Conservation (phyloP, 345 rosid genomes). For the Lepidium africanum region DNA sequence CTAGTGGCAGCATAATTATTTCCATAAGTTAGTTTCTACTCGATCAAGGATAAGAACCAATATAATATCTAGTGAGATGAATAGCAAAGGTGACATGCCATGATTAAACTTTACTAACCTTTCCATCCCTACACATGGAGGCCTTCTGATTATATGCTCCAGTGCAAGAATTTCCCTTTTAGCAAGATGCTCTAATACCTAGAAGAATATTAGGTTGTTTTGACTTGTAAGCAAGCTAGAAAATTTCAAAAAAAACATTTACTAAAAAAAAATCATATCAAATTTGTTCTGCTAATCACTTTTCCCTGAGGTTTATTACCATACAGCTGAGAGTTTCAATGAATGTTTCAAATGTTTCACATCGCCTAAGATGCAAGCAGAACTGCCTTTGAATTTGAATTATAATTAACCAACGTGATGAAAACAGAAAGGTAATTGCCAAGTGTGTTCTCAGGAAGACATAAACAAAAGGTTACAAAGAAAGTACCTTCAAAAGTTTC, state of each 20-base stretch:
- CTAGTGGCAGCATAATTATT: background rate
- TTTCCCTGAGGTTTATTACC: background rate
- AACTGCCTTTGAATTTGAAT: conserved; percentile 10
- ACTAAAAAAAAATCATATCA: background rate
- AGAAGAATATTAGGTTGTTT: conserved; percentile 23
- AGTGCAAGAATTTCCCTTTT: conserved; percentile 62
- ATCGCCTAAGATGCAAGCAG: background rate
- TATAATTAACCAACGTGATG: background rate
- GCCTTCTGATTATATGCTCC: conserved; percentile 73
- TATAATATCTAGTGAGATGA: conserved; percentile 1
- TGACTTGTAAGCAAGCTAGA: conserved; percentile 4
- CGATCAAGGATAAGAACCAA: conserved; percentile 2
- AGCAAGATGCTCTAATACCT: conserved; percentile 92
- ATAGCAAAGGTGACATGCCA: background rate
- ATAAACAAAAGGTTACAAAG: conserved; percentile 4
- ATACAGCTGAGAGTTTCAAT: background rate
- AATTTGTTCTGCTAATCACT: background rate
- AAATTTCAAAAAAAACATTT: background rate
- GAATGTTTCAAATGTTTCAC: background rate
- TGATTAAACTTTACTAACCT: conserved; percentile 37
- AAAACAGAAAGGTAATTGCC: background rate
- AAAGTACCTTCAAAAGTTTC: conserved; percentile 84
- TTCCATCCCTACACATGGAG: conserved; percentile 90
- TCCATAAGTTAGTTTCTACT: background rate
- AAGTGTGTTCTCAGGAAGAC: background rate